phyloP scores from a whole-genome alignment of 2,329 filamentous ascomycete genomes.

The Lasiodiplodia theobromae region DNA sequence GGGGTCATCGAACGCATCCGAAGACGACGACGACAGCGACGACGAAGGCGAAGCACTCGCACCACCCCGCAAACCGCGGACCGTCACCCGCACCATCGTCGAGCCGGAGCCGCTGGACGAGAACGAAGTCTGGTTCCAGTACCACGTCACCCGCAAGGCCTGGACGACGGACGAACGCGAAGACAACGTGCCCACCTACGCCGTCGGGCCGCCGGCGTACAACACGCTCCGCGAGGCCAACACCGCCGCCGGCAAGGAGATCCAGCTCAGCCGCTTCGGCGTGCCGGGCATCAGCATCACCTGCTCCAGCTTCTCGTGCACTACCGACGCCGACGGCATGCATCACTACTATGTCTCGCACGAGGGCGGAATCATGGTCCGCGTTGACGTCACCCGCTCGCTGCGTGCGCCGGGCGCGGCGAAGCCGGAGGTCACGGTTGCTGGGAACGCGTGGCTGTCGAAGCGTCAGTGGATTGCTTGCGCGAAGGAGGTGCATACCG shows the following conservation, averaged over 20 bases:
- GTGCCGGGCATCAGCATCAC: background rate
- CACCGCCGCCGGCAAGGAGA: conserved; percentile 1
- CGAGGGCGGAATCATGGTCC: background rate
- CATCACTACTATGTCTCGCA: background rate
- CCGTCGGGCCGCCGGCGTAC: background rate
- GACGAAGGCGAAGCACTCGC: background rate
- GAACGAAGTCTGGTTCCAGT: conserved; percentile 14
- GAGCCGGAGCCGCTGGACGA: conserved; percentile 5
- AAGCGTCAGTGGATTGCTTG: background rate
- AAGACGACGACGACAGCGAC: background rate
- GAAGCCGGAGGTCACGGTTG: background rate
- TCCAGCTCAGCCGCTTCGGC: background rate
- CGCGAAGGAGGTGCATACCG: background rate
- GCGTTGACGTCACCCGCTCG: background rate
- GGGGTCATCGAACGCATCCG: background rate
- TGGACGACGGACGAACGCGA: background rate
- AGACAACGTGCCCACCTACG: background rate
- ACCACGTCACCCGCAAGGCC: conserved; percentile 12
- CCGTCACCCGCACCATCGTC: background rate
- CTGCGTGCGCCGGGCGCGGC: background rate
- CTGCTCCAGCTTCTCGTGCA: background rate
- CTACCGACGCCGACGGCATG: background rate
- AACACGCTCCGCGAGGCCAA: conserved; percentile 15
- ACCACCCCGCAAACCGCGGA: background rate
- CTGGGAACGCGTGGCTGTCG: background rate